Base-by-base conservation (phyloP, 2,329 filamentous ascomycete genomes). In the Neofusicoccum kwambonambiense region DNA sequence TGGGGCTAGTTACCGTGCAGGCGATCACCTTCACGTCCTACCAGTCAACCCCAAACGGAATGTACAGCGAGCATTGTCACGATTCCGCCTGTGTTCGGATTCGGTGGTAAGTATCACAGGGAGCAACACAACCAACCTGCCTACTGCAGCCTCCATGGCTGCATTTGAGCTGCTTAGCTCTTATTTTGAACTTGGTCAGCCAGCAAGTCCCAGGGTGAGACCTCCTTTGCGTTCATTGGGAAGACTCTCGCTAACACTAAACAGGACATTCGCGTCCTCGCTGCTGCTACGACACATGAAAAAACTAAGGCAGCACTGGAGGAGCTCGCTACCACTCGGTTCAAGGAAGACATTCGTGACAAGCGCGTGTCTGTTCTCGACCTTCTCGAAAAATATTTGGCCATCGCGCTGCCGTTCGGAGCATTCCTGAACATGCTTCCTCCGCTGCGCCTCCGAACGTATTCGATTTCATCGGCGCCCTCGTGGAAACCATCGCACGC, bases 401-500 rank as follows among this genome's bases (percentile, higher is more conserved):
- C 73, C 0, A 80, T 90, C 37, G 77, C 84, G 2, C 76, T 94
- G 0, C 83, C 90, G 0, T 83, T 95, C 22, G 83, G 83, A 3
- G 78, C 85, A n/a, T 94, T 90, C 78, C 81, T 95, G 6, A 81
- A 83, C 37, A 89, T 92, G 82, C 83, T 93, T 84, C 89, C 90
- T 1, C 89, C 90, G 0, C 91, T 95, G 87, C 87, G 90, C 34
- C 83, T 91, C 44, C 85, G 90, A 15, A 89, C 91, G 74, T 93
- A 93, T 79, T 91, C 88, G 39, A 92, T 93, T 71, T 92, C 90
- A 0, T 92, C 90, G 0, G 91, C 90, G 0, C 89, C 90, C 0
- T 80, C 91, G 0, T 81, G 79, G 67, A 83, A 88, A 67, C 80
- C 85, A 0, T 79, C 77, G 11, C 81, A 81, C 65, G 84, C 85